Percentiles rank a stretch among this genome's conserved stretches.
Conservation (phyloP, 2,329 filamentous ascomycete species). For the Hypoxylon sp. region DNA sequence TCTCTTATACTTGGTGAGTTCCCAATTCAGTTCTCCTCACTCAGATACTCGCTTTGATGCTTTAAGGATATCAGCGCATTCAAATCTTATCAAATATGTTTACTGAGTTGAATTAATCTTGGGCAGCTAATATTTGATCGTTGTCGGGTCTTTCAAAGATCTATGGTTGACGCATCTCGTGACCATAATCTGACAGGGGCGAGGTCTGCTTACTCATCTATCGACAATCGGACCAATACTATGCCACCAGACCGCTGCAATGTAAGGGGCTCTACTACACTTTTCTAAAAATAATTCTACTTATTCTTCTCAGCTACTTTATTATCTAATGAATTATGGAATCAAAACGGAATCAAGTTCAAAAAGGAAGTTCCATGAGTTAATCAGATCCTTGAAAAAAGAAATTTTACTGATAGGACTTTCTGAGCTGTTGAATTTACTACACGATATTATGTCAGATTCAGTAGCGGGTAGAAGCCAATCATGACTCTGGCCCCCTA, state of each 20-base stretch:
- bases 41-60: background rate
- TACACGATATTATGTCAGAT: background rate
- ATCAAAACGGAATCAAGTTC: background rate
- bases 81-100: background rate
- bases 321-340: background rate
- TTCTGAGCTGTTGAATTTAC: background rate
- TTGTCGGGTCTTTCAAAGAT: background rate
- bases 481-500: background rate
- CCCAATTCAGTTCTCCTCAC: background rate
- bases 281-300: slow-evolving; percentile 2
- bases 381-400: background rate
- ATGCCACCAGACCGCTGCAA: background rate
- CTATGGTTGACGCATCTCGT: slow-evolving; percentile 2
- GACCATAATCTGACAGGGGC: background rate
- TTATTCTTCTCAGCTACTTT: background rate
- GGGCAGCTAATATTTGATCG: background rate
- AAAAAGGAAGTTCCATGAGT: background rate
- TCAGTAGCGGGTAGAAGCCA: background rate
- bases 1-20: background rate
- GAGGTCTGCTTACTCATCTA: slow-evolving; percentile 1
- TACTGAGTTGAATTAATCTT: background rate
- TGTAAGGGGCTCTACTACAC: background rate
- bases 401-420: background rate
- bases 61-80: background rate
- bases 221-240: background rate